Percentiles rank a stretch among this genome's conserved stretches.
These are phyloP conservation scores for Paraphoma sp. DNA, from an alignment of 2,329 filamentous ascomycete species.

Conservation along the genomic window DNA sequence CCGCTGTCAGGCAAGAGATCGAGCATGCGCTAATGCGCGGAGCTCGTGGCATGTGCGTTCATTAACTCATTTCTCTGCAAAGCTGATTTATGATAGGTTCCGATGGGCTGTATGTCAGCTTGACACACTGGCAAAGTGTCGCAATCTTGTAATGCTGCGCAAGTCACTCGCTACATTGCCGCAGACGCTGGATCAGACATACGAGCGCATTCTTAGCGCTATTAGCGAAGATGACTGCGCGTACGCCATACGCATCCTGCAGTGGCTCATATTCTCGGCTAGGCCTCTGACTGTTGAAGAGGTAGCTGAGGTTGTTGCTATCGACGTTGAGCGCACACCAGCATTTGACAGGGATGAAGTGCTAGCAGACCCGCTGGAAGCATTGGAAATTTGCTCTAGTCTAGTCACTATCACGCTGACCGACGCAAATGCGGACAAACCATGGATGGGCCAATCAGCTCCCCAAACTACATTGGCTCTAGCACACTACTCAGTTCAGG, in stretches of 20 bases:
- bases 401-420: slow-evolving; percentile 37
- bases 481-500: slow-evolving; percentile 46
- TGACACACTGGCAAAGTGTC: slow-evolving; percentile 24
- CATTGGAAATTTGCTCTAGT: slow-evolving; percentile 39
- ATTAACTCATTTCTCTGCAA: not conserved
- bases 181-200: slow-evolving; percentile 33
- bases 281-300: slow-evolving; percentile 28
- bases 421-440: no score
- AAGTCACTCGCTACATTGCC: slow-evolving; percentile 28
- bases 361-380: slow-evolving; percentile 42
- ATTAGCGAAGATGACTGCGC: slow-evolving; percentile 21
- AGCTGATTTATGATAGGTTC: slow-evolving; percentile 28
- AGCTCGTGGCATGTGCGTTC: slow-evolving; percentile 33
- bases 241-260: slow-evolving; percentile 30
- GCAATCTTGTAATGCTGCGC: slow-evolving; percentile 22
- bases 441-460: no score
- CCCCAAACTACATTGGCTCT: no score
- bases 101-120: slow-evolving; percentile 36
- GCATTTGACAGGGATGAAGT: slow-evolving; percentile 44
- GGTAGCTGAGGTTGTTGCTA: slow-evolving; percentile 32
- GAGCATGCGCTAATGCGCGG: slow-evolving; percentile 36
- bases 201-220: slow-evolving; percentile 31
- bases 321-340: slow-evolving; percentile 29
- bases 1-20: slow-evolving; percentile 32
- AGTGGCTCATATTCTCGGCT: slow-evolving; percentile 31